Evolutionary conservation across 2,329 filamentous ascomycete genomes (phyloP).

Genomic region (Colletotrichum kahawae): DNA sequence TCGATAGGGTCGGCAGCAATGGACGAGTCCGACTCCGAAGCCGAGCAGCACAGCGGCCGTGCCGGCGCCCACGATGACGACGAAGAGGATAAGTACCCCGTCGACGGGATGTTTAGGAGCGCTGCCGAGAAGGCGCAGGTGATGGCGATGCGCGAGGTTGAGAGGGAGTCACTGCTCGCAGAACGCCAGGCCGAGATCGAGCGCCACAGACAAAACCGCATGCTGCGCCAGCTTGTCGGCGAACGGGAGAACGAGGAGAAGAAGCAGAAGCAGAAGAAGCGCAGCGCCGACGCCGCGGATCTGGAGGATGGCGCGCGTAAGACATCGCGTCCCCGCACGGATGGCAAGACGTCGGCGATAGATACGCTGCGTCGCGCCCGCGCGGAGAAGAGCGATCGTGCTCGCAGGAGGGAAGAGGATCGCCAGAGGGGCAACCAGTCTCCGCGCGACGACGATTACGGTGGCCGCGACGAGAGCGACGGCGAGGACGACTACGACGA

Average conservation of each 20-base stretch:
- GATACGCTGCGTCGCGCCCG: conserved; percentile 69
- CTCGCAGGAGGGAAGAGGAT: conserved; percentile 67
- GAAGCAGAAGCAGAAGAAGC: conserved; percentile 69
- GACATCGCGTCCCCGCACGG: conserved; percentile 74
- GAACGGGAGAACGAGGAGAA: conserved; percentile 68
- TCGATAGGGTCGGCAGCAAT: conserved; percentile 85
- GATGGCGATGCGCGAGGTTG: conserved; percentile 85
- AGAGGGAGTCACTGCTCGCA: conserved; percentile 88
- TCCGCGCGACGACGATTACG: conserved; percentile 52
- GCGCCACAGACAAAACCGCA: conserved; percentile 79
- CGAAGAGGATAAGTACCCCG: conserved; percentile 74
- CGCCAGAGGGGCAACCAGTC: conserved; percentile 56
- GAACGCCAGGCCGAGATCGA: conserved; percentile 86
- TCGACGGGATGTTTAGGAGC: conserved; percentile 85
- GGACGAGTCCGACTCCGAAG: conserved; percentile 81
- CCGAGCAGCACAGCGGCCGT: conserved; percentile 46
- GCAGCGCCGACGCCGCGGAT: conserved; percentile 80
- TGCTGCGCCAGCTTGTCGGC: conserved; percentile 78
- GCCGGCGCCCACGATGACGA: conserved; percentile 50
- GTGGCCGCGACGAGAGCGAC: conserved; percentile 74
- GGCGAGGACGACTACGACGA: conserved; percentile 53
- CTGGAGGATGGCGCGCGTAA: conserved; percentile 80
- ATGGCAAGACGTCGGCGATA: conserved; percentile 73
- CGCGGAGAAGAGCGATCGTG: conserved; percentile 69
- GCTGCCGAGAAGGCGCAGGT: conserved; percentile 78